Base-by-base conservation (phyloP, 768 basidiomycete genomes). In the Phaeotremella fagi region DNA sequence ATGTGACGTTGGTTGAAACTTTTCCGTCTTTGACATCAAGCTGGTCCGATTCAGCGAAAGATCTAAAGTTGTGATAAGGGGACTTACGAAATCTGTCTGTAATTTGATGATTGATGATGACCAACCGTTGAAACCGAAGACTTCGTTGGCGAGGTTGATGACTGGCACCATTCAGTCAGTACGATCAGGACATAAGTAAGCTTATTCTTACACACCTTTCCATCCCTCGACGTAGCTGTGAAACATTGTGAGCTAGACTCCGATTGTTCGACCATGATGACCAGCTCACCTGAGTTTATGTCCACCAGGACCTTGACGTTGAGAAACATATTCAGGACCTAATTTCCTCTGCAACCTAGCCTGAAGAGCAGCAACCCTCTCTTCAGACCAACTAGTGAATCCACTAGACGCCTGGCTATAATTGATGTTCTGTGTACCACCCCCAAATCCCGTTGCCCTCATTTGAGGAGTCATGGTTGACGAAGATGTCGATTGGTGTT, bases 121-220 rank as follows among this genome's bases (percentile, higher is more conserved):
- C 92, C 90, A 92, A 23, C 92, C 95, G 59, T 98, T 90, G 78
- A 90, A 97, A 1, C 94, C 94, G 75, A 99, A 98, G 37, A 98
- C 87, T 60, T 99, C 94, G 71, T 99, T 99, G 1, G 94, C 95
- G 22, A 99, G 80, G 68, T 92, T 94, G 74, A 99, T 95, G 31
- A 91, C 85, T 75, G 31, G 31, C 9, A 7, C 31, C 31, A 16
- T n/a, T n/a, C n/a, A n/a, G n/a, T n/a, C n/a, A n/a, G n/a, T n/a
- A 53, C 20, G 22, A 54, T 42, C n/a, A 35, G n/a, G 11, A 23
- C 37, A 24, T 45, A n/a, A 22, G 45, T 12, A 35, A 35, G 11
- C 33, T 14, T 22, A 11, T 46, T 29, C 15, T n/a, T n/a, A 44
- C 66, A 48, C 18, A 75, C 75, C 68, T 76, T 90, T 92, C 94